These are phyloP conservation scores for Prunus yedoensis DNA, from an alignment of 331 rosid genomes.

Conservation along the genomic window DNA sequence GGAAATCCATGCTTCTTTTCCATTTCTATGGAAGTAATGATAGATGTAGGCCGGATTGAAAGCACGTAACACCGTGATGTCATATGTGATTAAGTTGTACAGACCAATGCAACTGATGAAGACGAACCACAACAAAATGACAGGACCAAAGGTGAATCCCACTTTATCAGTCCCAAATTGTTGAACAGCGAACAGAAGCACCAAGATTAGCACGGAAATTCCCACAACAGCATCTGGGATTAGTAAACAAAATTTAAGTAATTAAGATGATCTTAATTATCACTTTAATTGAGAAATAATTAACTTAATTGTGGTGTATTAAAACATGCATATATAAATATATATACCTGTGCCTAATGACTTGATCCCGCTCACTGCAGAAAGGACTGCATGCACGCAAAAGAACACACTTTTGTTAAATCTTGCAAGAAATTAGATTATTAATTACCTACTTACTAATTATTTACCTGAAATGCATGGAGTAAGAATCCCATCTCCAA, in stretches of 20 bases:
- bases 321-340: neutral
- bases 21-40: constrained; percentile 15
- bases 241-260: too few relatives aligned
- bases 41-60: constrained; percentile 22
- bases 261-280: neutral
- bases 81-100: constrained; percentile 15
- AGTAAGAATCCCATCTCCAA: constrained; percentile 88
- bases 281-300: neutral
- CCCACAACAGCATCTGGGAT: constrained; percentile 7
- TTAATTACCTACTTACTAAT: neutral
- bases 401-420: neutral
- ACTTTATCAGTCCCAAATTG: constrained; percentile 29
- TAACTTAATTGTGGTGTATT: neutral
- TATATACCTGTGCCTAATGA: constrained; percentile 46
- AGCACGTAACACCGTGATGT: constrained; percentile 13
- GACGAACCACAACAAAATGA: constrained; percentile 11
- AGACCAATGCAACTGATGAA: constrained; percentile 8
- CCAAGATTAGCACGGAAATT: constrained; percentile 18
- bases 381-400: constrained; percentile 48
- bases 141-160: constrained; percentile 16
- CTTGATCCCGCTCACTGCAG: constrained; percentile 63
- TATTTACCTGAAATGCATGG: constrained; percentile 71
- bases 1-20: constrained; percentile 22
- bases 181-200: constrained; percentile 13
- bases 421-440: neutral